A percentile compares a stretch with the other conserved stretches of the same genome.
These are phyloP conservation scores for Dittrichia graveolens DNA, from an alignment of 129 eudicot genomes.

Conservation along the genomic window DNA sequence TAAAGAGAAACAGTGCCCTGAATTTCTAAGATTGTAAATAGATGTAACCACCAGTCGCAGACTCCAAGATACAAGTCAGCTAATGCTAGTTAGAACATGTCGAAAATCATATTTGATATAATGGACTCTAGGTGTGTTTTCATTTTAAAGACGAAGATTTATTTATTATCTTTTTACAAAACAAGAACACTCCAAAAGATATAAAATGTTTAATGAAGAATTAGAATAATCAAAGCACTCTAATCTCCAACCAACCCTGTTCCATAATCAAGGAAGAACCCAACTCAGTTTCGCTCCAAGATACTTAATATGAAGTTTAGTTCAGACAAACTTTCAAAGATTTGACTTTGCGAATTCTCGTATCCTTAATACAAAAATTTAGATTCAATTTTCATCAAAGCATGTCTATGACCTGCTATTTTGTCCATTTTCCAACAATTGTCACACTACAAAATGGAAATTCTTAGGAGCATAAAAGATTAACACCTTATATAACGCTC, in stretches of 20 bases:
- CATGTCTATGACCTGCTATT: too few species aligned
- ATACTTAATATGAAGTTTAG: too few species aligned
- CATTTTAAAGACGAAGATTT: not conserved
- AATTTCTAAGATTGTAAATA: not conserved
- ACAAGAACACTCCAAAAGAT: not conserved
- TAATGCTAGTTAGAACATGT: not conserved
- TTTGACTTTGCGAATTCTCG: too few species aligned
- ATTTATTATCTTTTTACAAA: not conserved
- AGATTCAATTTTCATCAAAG: too few species aligned
- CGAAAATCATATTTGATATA: not conserved
- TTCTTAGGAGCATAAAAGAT: too few species aligned
- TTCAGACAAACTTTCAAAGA: too few species aligned
- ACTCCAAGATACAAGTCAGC: slow-evolving; percentile 7
- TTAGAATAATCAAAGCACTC: not conserved
- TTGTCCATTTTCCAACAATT: too few species aligned
- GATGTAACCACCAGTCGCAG: not conserved
- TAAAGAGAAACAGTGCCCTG: not conserved
- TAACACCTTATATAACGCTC: too few species aligned
- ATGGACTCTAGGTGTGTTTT: not conserved
- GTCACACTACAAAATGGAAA: too few species aligned
- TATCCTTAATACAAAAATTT: too few species aligned
- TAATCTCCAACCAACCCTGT: not conserved
- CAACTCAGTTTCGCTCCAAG: not conserved
- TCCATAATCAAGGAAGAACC: not conserved
- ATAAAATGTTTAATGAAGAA: not conserved